A percentile compares a stretch with the other conserved stretches of the same genome.
Evolutionary conservation across 306 rosid genomes (phyloP).

Genomic region (Vicia villosa): DNA sequence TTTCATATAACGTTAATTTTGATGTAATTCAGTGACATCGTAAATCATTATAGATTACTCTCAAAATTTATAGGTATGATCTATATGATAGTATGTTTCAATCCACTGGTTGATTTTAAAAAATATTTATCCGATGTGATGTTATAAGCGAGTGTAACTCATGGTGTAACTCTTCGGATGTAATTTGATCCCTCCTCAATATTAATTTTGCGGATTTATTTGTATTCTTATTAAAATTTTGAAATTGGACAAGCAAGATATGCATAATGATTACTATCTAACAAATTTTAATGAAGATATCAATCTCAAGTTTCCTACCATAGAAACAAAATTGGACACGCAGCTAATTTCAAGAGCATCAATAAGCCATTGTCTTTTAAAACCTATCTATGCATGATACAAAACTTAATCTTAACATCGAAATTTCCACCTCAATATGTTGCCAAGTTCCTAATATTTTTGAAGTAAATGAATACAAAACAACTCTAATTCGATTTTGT

Average conservation of each 20-base stretch:
- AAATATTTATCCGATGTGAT: too few relatives aligned
- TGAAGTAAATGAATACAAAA: slow-evolving; percentile 7
- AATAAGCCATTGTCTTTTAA: slow-evolving; percentile 78
- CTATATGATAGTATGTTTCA: too few relatives aligned
- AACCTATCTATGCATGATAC: slow-evolving; percentile 70
- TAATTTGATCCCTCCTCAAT: too few relatives aligned
- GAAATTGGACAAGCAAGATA: slow-evolving; percentile 12
- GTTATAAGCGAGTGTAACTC: too few relatives aligned
- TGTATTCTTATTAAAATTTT: background rate
- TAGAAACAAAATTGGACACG: slow-evolving; percentile 72
- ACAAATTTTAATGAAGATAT: slow-evolving; percentile 17
- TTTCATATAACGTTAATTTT: too few relatives aligned
- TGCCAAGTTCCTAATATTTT: slow-evolving; percentile 11
- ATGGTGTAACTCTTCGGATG: too few relatives aligned
- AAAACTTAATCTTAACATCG: slow-evolving; percentile 36
- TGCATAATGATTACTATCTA: background rate
- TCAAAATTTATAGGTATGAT: too few relatives aligned
- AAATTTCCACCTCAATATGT: slow-evolving; percentile 35
- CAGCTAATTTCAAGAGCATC: slow-evolving; percentile 89
- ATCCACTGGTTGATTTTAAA: too few relatives aligned
- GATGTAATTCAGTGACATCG: too few relatives aligned
- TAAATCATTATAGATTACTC: too few relatives aligned
- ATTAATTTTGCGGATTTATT: background rate
- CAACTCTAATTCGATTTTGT: slow-evolving; percentile 17
- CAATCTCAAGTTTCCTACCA: slow-evolving; percentile 51